Evolutionary conservation across 2,329 filamentous ascomycete species (phyloP).

Genomic region (Pseudogymnoascus sp.): DNA sequence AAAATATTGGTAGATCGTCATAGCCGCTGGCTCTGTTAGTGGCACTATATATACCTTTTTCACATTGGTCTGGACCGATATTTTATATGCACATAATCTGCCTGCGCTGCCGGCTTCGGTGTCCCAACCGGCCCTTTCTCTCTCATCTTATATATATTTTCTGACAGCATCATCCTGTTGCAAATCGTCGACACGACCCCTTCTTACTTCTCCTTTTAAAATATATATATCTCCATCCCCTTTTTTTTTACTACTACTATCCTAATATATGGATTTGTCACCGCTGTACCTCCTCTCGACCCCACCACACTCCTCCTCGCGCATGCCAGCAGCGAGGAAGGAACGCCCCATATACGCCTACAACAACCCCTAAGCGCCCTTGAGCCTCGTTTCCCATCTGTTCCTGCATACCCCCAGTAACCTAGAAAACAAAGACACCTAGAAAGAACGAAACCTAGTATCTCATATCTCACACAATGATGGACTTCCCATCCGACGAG

Average conservation of each 20-base stretch:
- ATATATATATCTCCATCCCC: background rate
- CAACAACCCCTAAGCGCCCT: background rate
- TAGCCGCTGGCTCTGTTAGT: background rate
- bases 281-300: background rate
- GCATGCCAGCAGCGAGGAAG: background rate
- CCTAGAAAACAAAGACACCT: background rate
- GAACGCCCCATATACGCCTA: background rate
- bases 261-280: background rate
- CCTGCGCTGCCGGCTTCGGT: background rate
- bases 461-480: background rate
- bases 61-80: background rate
- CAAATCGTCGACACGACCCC: background rate
- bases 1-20: background rate
- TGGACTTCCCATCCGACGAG: background rate
- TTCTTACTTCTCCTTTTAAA: background rate
- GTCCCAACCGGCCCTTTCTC: background rate
- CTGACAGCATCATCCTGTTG: too few relatives aligned
- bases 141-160: too few relatives aligned
- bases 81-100: background rate
- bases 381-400: background rate
- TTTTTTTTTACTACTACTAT: background rate
- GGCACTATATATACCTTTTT: background rate
- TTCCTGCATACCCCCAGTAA: background rate
- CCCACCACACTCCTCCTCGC: background rate
- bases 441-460: too few relatives aligned